These are phyloP conservation scores for Mycena sp. DNA, from an alignment of 1,284 basidiomycete species.

Conservation along the genomic window DNA sequence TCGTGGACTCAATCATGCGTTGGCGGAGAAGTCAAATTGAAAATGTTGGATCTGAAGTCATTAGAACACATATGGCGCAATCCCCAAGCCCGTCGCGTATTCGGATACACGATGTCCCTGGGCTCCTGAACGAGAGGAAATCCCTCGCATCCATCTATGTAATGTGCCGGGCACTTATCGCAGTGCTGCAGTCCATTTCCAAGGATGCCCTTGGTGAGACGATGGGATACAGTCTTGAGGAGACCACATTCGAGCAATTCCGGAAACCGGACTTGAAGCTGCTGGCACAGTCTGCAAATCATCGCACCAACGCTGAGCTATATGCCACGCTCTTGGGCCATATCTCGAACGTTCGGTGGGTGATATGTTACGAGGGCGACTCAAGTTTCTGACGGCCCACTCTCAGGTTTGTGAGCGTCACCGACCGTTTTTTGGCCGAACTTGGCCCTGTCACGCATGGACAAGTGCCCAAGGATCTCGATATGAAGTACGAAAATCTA, in stretches of 20 bases:
- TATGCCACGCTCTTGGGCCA: conserved; percentile 87
- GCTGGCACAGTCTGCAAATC: conserved; percentile 73
- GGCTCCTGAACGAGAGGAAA: conserved; percentile 79
- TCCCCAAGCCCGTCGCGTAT: conserved; percentile 51
- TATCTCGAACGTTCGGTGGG: conserved; percentile 80
- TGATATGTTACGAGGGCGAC: neutral
- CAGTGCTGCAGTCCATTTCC: conserved; percentile 76
- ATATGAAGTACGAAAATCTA: conserved; percentile 84
- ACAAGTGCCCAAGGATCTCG: conserved; percentile 81
- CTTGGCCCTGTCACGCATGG: conserved; percentile 77
- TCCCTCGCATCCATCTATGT: conserved; percentile 86
- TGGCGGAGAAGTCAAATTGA: conserved; percentile 87
- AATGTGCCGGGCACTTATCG: conserved; percentile 86
- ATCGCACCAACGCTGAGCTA: conserved; percentile 82
- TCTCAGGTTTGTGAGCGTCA: conserved; percentile 84
- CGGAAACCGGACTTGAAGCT: conserved; percentile 77
- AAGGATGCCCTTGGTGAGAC: conserved; percentile 82
- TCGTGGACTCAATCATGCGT: conserved; percentile 87
- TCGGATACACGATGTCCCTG: conserved; percentile 63
- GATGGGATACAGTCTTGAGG: conserved; percentile 82
- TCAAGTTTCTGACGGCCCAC: conserved; percentile 10
- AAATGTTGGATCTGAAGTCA: conserved; percentile 63
- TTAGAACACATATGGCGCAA: conserved; percentile 59
- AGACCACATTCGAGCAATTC: conserved; percentile 89
- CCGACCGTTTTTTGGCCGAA: conserved; percentile 86